Evolutionary conservation across 2,329 filamentous ascomycete genomes (phyloP), one percentile per base, ranked within the genome.

Genomic region (Monilinia laxa): DNA sequence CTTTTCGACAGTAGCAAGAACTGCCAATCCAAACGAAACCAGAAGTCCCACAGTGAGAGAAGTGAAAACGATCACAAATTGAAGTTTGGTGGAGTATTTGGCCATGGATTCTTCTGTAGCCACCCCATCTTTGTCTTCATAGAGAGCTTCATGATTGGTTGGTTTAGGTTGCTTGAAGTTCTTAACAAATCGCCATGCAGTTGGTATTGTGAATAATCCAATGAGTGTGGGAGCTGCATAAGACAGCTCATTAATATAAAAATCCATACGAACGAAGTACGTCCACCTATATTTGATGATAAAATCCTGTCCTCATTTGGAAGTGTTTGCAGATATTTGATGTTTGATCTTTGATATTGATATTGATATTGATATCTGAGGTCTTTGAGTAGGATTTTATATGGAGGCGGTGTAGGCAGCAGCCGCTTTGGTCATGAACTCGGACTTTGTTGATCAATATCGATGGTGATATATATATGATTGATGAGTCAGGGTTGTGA

Each of bases 61-160:
- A 11, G 85, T 38, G 14, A 86, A 75, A 54, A 90, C 79, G 40
- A 80, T 75, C 11, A 79, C 69, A 73, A 87, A 89, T 68, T 85
- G 82, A 67, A 80, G 72, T 67, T 80, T 84, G 72, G 85, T 84
- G 42, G 88, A 89, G 74, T 88, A 92, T 42, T 81, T 80, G 28
- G 82, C 80, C 65, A 86, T 75, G 2, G 87, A 86, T 73, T 89
- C 87, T 58, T 84, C 81, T 0, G 85, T 89, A 51, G 87, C 89
- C 69, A 82, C 81, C 63, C 90, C 90, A 77, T 93, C 90, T 67
- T 82, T 78, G 74, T 93, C 90, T 71, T 87, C 80, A 73, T 92
- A 93, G 3, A 74, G 5, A 11, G 10, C 65, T 31, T 67, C 68
- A 9, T 66, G 57, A 67, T 64, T 65, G 56, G 63, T 20, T 47